Conservation (phyloP, 2,329 filamentous ascomycete genomes). For the Pseudogymnoascus sp. region DNA sequence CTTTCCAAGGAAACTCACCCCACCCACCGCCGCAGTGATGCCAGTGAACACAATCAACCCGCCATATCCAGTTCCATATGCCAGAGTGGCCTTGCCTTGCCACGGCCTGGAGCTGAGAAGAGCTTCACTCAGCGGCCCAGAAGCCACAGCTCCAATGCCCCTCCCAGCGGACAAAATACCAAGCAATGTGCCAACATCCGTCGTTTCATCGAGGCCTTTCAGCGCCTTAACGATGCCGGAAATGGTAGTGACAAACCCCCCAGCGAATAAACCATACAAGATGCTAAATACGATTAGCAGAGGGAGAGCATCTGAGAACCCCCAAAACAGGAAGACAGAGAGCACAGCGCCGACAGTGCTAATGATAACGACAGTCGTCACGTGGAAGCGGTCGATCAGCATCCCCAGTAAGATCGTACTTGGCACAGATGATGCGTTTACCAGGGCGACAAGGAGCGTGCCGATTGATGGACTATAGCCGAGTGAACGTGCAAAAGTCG, state of each 20-base stretch:
- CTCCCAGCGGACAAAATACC: slow-evolving; percentile 49
- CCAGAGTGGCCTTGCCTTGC: slow-evolving; percentile 34
- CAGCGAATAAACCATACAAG: slow-evolving; percentile 51
- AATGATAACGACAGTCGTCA: slow-evolving; percentile 40
- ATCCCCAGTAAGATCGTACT: slow-evolving; percentile 33
- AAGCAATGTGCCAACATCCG: slow-evolving; percentile 28
- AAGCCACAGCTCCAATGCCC: slow-evolving; percentile 53
- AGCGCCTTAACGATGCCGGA: slow-evolving; percentile 27
- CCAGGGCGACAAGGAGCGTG: slow-evolving; percentile 41
- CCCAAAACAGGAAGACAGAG: slow-evolving; percentile 48
- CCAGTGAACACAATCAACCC: slow-evolving; percentile 51
- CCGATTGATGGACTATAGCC: slow-evolving; percentile 35
- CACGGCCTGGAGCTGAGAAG: slow-evolving; percentile 42
- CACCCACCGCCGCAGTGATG: slow-evolving; percentile 42
- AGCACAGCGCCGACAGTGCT: slow-evolving; percentile 43
- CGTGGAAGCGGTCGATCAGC: slow-evolving; percentile 37
- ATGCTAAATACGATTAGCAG: slow-evolving; percentile 45
- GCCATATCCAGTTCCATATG: slow-evolving; percentile 46
- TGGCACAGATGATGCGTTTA: slow-evolving; percentile 42
- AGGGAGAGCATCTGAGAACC: slow-evolving; percentile 38
- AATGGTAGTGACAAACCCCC: slow-evolving; percentile 44
- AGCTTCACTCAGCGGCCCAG: slow-evolving; percentile 49
- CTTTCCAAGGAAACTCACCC: slow-evolving; percentile 38
- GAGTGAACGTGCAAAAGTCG: slow-evolving; percentile 40
- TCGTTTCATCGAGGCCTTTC: slow-evolving; percentile 15